Evolutionary conservation across 1,139 yeast species (phyloP).

Genomic region (Pichia sp.): DNA sequence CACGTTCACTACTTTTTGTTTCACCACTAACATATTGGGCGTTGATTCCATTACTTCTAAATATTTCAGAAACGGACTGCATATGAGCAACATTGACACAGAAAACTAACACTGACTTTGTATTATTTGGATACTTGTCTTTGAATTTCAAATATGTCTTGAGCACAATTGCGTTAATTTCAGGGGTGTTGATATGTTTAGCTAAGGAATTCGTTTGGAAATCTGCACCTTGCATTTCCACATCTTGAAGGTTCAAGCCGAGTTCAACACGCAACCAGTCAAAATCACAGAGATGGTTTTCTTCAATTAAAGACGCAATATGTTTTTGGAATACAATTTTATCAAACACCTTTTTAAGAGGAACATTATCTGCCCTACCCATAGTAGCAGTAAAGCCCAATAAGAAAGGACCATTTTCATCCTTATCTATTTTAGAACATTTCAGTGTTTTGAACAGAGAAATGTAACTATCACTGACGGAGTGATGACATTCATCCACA

Average conservation of each 20-base stretch:
- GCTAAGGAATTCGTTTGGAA: slow-evolving; percentile 55
- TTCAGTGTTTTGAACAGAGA: slow-evolving; percentile 58
- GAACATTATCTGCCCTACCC: slow-evolving; percentile 62
- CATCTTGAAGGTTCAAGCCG: slow-evolving; percentile 37
- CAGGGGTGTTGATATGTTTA: slow-evolving; percentile 50
- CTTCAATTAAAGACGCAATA: slow-evolving; percentile 64
- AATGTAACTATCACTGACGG: slow-evolving; percentile 70
- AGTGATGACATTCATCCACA: slow-evolving; percentile 93
- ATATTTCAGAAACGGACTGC: slow-evolving; percentile 48
- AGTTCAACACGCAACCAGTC: slow-evolving; percentile 58
- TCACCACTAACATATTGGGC: slow-evolving; percentile 75
- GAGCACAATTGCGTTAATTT: slow-evolving; percentile 54
- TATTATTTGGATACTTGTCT: slow-evolving; percentile 30
- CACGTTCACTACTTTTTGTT: slow-evolving; percentile 55
- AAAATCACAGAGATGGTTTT: slow-evolving; percentile 70
- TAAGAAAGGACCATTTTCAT: slow-evolving; percentile 38
- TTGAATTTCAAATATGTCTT: slow-evolving; percentile 54
- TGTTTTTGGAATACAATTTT: slow-evolving; percentile 71
- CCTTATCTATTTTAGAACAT: slow-evolving; percentile 42
- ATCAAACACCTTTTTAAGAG: slow-evolving; percentile 63
- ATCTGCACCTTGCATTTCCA: slow-evolving; percentile 42
- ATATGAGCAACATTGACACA: slow-evolving; percentile 77
- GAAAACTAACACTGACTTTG: slow-evolving; percentile 71
- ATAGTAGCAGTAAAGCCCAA: slow-evolving; percentile 90
- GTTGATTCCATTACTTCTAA: slow-evolving; percentile 59